These are phyloP conservation scores for Boletus subparvulus DNA, from an alignment of 768 basidiomycete species.

Conservation along the genomic window DNA sequence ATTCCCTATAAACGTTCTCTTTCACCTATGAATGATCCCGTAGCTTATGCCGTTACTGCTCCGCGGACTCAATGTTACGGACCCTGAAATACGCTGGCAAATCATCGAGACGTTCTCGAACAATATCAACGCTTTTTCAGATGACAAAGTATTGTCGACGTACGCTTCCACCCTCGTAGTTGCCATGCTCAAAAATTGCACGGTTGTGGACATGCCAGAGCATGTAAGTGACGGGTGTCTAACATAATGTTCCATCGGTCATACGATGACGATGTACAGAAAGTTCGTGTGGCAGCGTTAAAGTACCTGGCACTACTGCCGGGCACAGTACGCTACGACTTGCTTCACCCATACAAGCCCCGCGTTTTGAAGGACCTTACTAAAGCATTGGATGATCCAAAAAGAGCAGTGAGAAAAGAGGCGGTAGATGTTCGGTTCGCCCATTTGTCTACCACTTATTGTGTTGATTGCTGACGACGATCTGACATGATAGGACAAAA, in stretches of 20 bases:
- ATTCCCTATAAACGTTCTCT: not conserved
- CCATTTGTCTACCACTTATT: not conserved
- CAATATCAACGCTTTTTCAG: conserved; percentile 59
- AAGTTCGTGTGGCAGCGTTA: conserved; percentile 73
- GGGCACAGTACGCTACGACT: conserved; percentile 72
- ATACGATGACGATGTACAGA: conserved; percentile 41
- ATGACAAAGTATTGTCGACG: conserved; percentile 54
- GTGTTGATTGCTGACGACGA: conserved; percentile 1
- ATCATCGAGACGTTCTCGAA: conserved; percentile 78
- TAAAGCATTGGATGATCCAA: conserved; percentile 85
- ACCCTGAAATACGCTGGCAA: conserved; percentile 69
- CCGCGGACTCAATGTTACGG: conserved; percentile 77
- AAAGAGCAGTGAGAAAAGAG: conserved; percentile 75
- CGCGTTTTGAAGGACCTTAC: conserved; percentile 73
- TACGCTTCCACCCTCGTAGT: conserved; percentile 72
- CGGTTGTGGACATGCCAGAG: conserved; percentile 49
- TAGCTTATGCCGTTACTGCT: conserved; percentile 89
- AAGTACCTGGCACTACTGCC: conserved; percentile 75
- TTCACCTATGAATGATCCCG: not conserved
- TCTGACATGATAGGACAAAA: conserved; percentile 24
- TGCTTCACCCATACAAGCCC: conserved; percentile 78
- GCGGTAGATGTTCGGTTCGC: conserved; percentile 78
- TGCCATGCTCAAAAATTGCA: conserved; percentile 67
- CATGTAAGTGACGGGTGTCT: conserved; percentile 42
- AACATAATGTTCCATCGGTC: not conserved